Conservation (phyloP, 495 filamentous ascomycete species). For the Penicillium lividum region DNA sequence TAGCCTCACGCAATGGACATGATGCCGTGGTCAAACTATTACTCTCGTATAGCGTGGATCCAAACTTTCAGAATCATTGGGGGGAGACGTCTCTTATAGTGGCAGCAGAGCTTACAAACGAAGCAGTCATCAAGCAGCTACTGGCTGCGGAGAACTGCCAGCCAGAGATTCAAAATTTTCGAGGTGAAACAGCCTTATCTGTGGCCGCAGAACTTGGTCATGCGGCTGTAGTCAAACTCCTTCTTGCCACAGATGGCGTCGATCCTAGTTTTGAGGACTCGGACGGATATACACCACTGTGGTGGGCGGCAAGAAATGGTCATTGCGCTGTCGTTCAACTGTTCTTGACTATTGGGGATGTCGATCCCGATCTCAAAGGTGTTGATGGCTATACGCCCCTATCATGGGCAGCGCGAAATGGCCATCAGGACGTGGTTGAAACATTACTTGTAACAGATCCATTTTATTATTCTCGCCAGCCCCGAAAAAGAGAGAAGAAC, state of each 20-base stretch:
- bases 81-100: background rate
- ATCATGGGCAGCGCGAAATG: background rate
- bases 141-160: background rate
- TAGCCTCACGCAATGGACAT: background rate
- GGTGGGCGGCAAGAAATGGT: background rate
- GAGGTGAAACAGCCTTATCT: background rate
- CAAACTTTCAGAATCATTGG: slow-evolving; percentile 2
- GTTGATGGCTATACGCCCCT: background rate
- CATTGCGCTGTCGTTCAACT: background rate
- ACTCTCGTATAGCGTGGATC: background rate
- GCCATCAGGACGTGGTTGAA: background rate
- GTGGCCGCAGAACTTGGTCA: slow-evolving; percentile 5
- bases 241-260: background rate
- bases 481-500: no score
- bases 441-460: background rate
- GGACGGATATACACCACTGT: background rate
- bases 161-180: background rate
- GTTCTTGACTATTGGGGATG: background rate
- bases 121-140: background rate
- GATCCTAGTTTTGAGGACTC: background rate
- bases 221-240: background rate
- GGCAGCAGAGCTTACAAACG: background rate
- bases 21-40: background rate
- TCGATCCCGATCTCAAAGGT: background rate
- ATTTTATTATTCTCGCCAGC: no score